Conservation (phyloP, 169 alveolate species). For the Cryptosporidium felis region DNA sequence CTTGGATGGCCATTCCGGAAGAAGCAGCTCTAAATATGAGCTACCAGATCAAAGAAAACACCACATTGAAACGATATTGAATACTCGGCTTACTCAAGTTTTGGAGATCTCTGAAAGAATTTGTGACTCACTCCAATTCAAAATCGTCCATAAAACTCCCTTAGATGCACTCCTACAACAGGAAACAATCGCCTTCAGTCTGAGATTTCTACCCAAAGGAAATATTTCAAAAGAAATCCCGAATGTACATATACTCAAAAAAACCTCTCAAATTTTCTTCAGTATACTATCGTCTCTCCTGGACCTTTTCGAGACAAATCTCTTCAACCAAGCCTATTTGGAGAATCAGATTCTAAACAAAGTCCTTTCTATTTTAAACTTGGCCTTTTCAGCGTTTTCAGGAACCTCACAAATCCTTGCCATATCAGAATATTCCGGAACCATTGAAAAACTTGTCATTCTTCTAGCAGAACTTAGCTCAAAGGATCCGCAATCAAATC, state of each 20-base stretch:
- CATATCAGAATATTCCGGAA: not conserved
- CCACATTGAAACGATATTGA: too few species aligned
- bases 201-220: not conserved
- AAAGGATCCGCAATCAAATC: not conserved
- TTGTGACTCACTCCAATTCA: not conserved
- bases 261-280: not conserved
- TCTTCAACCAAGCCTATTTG: not conserved
- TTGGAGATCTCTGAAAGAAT: not conserved
- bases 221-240: not conserved
- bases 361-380: not conserved
- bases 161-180: not conserved
- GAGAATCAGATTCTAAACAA: not conserved
- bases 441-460: not conserved
- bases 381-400: not conserved
- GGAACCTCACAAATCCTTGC: not conserved
- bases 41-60: too few species aligned
- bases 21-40: too few species aligned
- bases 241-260: not conserved
- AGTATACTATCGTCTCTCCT: not conserved
- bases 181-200: not conserved
- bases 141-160: not conserved
- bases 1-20: too few species aligned
- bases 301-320: not conserved
- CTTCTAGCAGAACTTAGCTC: not conserved
- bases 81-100: too few species aligned